Conservation (phyloP, 1,139 yeast genomes). For the Schizosaccharomyces versatilis region DNA sequence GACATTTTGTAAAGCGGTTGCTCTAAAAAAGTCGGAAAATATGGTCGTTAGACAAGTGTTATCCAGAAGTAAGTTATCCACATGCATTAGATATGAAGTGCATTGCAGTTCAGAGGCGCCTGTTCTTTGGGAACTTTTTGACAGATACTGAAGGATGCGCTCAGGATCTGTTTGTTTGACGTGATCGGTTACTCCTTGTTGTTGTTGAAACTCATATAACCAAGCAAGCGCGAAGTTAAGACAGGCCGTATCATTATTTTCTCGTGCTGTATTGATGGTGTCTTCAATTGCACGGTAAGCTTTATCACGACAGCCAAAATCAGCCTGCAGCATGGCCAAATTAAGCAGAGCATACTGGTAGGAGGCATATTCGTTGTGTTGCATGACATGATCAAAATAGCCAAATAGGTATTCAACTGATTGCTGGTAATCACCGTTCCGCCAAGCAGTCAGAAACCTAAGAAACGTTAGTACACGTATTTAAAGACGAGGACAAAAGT, state of each 20-base stretch:
- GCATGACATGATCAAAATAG: conserved; percentile 70
- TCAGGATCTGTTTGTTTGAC: background rate
- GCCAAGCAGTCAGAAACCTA: conserved; percentile 30
- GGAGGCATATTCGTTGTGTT: conserved; percentile 25
- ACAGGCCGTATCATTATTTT: conserved; percentile 53
- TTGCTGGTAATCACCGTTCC: conserved; percentile 44
- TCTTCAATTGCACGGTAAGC: conserved; percentile 56
- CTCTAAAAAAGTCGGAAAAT: background rate
- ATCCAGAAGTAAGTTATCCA: background rate
- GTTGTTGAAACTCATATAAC: conserved; percentile 35
- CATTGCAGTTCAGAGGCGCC: background rate
- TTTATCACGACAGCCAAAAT: conserved; percentile 50
- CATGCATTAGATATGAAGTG: background rate
- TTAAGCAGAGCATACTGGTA: conserved; percentile 70
- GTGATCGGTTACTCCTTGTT: background rate
- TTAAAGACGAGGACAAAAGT: background rate
- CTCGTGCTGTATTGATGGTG: conserved; percentile 73
- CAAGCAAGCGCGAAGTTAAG: conserved; percentile 59
- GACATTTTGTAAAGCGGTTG: background rate
- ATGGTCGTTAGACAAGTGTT: background rate
- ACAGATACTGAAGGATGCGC: background rate
- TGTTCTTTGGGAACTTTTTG: background rate
- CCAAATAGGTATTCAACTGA: conserved; percentile 55
- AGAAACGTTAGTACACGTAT: no score
- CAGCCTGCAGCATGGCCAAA: conserved; percentile 55